These are phyloP conservation scores for Trapa bicornis DNA, from an alignment of 345 rosid species.

Conservation along the genomic window DNA sequence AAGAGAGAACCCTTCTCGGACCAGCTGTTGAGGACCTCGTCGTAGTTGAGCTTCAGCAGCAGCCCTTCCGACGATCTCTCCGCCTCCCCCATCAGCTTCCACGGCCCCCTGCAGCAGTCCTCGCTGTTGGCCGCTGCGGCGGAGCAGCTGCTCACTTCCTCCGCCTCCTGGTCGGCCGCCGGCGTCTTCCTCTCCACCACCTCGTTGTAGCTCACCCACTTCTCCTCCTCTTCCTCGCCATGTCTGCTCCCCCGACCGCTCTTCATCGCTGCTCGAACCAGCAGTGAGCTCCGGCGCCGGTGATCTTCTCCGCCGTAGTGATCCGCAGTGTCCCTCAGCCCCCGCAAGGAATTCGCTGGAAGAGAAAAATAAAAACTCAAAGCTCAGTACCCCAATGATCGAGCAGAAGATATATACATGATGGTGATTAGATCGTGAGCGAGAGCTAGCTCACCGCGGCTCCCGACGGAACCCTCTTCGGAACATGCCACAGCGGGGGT, in stretches of 20 bases:
- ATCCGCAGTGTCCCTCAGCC: slow-evolving; percentile 3
- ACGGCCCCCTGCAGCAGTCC: slow-evolving; percentile 1
- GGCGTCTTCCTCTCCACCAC: slow-evolving; percentile 30
- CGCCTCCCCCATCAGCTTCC: slow-evolving; percentile 11
- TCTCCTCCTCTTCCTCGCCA: slow-evolving; percentile 30
- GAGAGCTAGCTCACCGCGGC: neutral
- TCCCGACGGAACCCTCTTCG: slow-evolving; percentile 1
- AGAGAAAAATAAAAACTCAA: neutral
- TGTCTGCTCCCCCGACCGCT: slow-evolving; percentile 29
- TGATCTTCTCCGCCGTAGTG: slow-evolving; percentile 9
- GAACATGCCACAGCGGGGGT: slow-evolving; percentile 1
- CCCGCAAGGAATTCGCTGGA: neutral
- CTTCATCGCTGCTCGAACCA: slow-evolving; percentile 60
- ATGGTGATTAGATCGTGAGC: neutral
- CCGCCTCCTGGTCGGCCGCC: slow-evolving; percentile 20
- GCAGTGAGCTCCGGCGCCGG: slow-evolving; percentile 13
- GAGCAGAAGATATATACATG: neutral
- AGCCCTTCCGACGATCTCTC: slow-evolving; percentile 9
- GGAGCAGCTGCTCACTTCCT: slow-evolving; percentile 38
- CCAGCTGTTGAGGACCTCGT: slow-evolving; percentile 75
- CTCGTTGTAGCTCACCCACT: slow-evolving; percentile 78
- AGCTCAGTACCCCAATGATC: no score
- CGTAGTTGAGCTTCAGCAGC: slow-evolving; percentile 72
- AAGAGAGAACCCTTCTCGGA: slow-evolving; percentile 65
- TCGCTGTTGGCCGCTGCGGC: slow-evolving; percentile 17